Base-by-base conservation (phyloP, 1,139 yeast species). In the Blastobotrys persicus region DNA sequence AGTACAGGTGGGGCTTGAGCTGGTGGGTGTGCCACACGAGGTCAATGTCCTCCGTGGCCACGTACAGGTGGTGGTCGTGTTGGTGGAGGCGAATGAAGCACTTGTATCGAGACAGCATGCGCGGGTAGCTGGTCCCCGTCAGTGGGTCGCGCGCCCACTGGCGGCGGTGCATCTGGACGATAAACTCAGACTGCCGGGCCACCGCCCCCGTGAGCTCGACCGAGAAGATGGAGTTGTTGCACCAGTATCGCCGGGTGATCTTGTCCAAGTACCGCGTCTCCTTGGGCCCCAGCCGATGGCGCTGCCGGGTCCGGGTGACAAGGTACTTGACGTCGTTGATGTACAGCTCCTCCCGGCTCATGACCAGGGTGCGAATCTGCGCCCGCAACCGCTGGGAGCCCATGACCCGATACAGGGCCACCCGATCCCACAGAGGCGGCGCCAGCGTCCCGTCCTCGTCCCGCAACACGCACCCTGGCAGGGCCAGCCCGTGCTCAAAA, bases 21-120 rank as follows among this genome's bases (percentile, higher is more conserved):
- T 68, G 73, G 50, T 72, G 74, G 6, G 75, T 71, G 48, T 69
- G 74, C 75, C 76, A 72, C 1, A 68, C 58, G 39, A 72, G 58
- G 51, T 72, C 75, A 26, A 72, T 67, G 48, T 72, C 75, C 46
- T 71, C 56, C 0, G 75, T 69, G 0, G 76, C 75, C 1, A 71
- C 69, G 18, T 67, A 55, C 47, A 62, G 6, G 16, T 40, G 11
- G 26, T 12, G 40, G 19, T 11, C 12, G 40, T 32, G 18, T 48
- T 45, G 20, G n/a, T 70, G 47, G 14, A 71, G 35, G 4, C 52
- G 46, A 43, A 69, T 59, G 49, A 70, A 72, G n/a, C 67, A 55
- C 4, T 52, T 44, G 47, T 73, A 71, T 38, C 72, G 58, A 12
- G 50, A 50, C 11, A 59, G 50, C 2, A 68, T 51, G 17, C 65